Evolutionary conservation across 306 rosid species (phyloP), one percentile per base, ranked within the genome.

Genomic region (Prunus persica): DNA sequence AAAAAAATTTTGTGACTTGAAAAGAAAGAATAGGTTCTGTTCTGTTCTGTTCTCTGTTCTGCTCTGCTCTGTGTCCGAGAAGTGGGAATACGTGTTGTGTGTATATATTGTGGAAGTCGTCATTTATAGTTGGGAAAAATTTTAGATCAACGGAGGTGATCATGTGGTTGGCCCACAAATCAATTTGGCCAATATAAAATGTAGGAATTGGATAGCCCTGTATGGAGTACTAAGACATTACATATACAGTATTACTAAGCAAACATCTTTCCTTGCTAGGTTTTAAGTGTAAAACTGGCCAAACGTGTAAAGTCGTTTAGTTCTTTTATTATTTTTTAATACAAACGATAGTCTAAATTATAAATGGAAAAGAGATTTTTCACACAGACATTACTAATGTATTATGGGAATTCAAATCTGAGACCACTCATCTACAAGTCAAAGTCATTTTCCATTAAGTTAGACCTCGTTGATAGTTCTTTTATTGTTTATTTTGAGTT

Each of bases 341-440:
- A 38, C 1, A 7, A 38, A 7, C 0, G 9, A 38, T 38, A 1
- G 43, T 38, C 9, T 7, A 38, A 38, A 38, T 1, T 38, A 38
- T 0, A 38, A 38, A 2, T 1, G 2, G 0, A 0, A 7, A 0
- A 0, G 0, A 38, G 2, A 38, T 38, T 38, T 38, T 0, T 1
- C 9, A 6, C 9, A 38, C 9, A 38, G 1, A 38, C 0, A 38
- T 1, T 6, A 38, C 2, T 0, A 38, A 38, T 8, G 43, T 38
- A 9, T 38, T 38, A 7, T 38, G 2, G 0, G 2, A 1, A 2
- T 38, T 38, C 2, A 7, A 38, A 38, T 38, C 0, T 38, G 43
- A 38, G 2, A 38, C 43, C 2, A 38, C 43, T 38, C 9, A 38
- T 38, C 2, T 38, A 38, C 0, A 7, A 6, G 8, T 7, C 2